Percentiles rank a stretch among this genome's conserved stretches.
Conservation (phyloP, 2,329 filamentous ascomycete species). For the Emmonsiellopsis sp. region DNA sequence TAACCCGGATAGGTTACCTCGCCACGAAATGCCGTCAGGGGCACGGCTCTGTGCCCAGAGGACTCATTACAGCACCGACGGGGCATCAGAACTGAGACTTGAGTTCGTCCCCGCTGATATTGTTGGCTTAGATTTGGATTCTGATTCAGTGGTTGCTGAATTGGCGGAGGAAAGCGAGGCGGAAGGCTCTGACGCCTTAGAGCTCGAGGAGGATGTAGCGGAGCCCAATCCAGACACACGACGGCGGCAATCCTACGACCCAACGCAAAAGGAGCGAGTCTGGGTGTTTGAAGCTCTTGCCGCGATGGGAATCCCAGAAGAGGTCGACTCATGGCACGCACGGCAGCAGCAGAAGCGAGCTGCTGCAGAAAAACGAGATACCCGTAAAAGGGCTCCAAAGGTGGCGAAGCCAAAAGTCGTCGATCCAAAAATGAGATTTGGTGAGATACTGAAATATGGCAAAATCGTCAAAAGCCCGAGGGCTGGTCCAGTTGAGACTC, state of each 20-base stretch:
- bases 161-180: conserved; percentile 18
- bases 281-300: conserved; percentile 62
- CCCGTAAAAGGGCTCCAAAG: conserved; percentile 22
- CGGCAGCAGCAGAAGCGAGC: conserved; percentile 24
- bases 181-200: conserved; percentile 10
- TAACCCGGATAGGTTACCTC: conserved; percentile 21
- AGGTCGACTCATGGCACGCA: conserved; percentile 56
- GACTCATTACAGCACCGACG: conserved; percentile 64
- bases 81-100: conserved; percentile 65
- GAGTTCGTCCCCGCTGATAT: conserved; percentile 67
- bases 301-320: conserved; percentile 54
- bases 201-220: conserved; percentile 25
- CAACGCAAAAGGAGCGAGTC: conserved; percentile 52
- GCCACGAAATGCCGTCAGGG: conserved; percentile 33
- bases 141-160: conserved; percentile 38
- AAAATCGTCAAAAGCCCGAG: conserved; percentile 26
- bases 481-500: not conserved
- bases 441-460: conserved; percentile 32
- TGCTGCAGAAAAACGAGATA: conserved; percentile 14
- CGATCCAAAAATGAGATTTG: conserved; percentile 31
- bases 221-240: conserved; percentile 17
- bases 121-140: conserved; percentile 65
- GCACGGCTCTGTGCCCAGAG: conserved; percentile 57
- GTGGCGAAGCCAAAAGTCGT: conserved; percentile 26
- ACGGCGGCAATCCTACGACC: conserved; percentile 44